These are phyloP conservation scores for Backusella luteola DNA, from an alignment of 192 early-diverging fungal species.

Conservation along the genomic window DNA sequence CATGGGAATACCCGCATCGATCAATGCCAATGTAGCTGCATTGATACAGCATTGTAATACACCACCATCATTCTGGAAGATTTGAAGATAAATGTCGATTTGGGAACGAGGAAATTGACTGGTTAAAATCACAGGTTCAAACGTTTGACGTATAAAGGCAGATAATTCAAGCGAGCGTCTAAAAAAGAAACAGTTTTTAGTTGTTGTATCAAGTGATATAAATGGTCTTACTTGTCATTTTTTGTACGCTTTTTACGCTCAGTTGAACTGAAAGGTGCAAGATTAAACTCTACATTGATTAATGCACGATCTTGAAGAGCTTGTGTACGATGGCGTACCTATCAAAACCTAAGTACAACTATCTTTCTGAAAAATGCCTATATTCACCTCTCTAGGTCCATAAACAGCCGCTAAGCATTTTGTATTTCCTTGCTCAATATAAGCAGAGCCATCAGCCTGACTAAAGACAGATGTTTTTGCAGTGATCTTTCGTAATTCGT, in stretches of 20 bases:
- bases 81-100: slow-evolving; percentile 90
- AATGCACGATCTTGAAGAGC: slow-evolving; percentile 69
- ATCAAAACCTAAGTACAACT: neutral
- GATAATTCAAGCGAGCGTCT: slow-evolving; percentile 86
- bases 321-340: slow-evolving; percentile 57
- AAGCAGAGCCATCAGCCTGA: slow-evolving; percentile 92
- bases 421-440: slow-evolving; percentile 95
- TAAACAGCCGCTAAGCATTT: slow-evolving; percentile 89
- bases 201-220: neutral
- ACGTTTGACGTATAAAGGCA: slow-evolving; percentile 82
- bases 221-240: slow-evolving; percentile 70
- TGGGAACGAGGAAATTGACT: slow-evolving; percentile 82
- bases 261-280: slow-evolving; percentile 88
- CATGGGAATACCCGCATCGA: slow-evolving; percentile 83
- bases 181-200: neutral
- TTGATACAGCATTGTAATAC: slow-evolving; percentile 76
- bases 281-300: slow-evolving; percentile 87
- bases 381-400: slow-evolving; percentile 80
- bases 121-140: slow-evolving; percentile 84
- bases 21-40: slow-evolving; percentile 78
- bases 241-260: slow-evolving; percentile 84
- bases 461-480: slow-evolving; percentile 76
- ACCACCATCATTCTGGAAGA: slow-evolving; percentile 92
- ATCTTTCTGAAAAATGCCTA: neutral
- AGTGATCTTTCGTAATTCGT: slow-evolving; percentile 83